A percentile compares a stretch with the other conserved stretches of the same genome.
Evolutionary conservation across 2,329 filamentous ascomycete species (phyloP).

Genomic region (Colletotrichum sp.): DNA sequence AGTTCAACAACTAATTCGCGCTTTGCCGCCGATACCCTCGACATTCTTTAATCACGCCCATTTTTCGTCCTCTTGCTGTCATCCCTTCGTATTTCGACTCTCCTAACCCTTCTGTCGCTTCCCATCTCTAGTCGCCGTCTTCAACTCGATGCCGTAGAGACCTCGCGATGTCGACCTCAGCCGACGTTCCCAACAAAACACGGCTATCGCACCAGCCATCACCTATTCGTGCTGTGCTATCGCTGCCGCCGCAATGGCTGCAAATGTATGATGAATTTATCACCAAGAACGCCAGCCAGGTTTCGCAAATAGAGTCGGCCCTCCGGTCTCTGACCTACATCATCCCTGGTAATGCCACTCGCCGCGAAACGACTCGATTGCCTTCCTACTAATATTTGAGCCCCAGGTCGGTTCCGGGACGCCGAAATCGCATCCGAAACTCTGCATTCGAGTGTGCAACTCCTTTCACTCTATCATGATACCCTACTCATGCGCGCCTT

Average conservation of each 20-base stretch:
- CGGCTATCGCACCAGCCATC: conserved; percentile 12
- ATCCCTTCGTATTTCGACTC: neutral
- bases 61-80: neutral
- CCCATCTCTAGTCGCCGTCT: neutral
- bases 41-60: neutral
- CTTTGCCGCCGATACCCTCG: neutral
- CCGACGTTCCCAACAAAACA: conserved; percentile 19
- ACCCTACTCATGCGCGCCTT: conserved; percentile 74
- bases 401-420: conserved; percentile 80
- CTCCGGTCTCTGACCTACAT: conserved; percentile 94
- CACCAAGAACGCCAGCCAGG: conserved; percentile 90
- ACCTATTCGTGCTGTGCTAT: conserved; percentile 41
- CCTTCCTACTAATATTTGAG: neutral
- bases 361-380: neutral
- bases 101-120: neutral
- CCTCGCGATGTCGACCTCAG: conserved; percentile 19
- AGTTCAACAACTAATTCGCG: neutral
- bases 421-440: conserved; percentile 95
- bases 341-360: conserved; percentile 71
- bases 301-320: conserved; percentile 93
- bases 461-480: conserved; percentile 93
- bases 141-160: neutral
- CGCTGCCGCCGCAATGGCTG: conserved; percentile 69
- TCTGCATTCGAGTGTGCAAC: conserved; percentile 84
- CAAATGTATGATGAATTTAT: conserved; percentile 87